Percentiles rank a stretch among this genome's conserved stretches.
Conservation (phyloP, 306 rosid species). For the Glycine latifolia region DNA sequence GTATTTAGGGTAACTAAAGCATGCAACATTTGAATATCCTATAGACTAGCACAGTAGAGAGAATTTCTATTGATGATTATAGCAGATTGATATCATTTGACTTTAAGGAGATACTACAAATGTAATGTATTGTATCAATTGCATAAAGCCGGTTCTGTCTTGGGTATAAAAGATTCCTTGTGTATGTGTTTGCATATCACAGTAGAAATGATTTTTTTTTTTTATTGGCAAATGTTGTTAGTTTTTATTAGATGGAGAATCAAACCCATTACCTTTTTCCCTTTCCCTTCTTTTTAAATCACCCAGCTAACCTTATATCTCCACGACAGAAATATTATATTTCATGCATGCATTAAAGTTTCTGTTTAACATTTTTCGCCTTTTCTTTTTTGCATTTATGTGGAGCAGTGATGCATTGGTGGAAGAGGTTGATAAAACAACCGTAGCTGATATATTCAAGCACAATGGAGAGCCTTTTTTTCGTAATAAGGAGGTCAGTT, state of each 20-base stretch:
- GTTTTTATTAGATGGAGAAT: too few relatives aligned
- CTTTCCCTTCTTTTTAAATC: too few relatives aligned
- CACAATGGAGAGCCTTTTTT: slow-evolving; percentile 75
- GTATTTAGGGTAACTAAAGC: neutral
- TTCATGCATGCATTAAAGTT: slow-evolving; percentile 17
- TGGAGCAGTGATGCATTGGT: slow-evolving; percentile 72
- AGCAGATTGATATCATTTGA: too few relatives aligned
- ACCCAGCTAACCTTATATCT: too few relatives aligned
- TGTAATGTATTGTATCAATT: too few relatives aligned
- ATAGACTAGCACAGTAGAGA: neutral
- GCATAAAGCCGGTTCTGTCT: too few relatives aligned
- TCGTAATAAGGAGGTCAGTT: slow-evolving; percentile 79
- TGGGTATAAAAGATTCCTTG: too few relatives aligned
- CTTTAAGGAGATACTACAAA: too few relatives aligned
- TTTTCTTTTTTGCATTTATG: slow-evolving; percentile 40
- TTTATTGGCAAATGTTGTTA: too few relatives aligned
- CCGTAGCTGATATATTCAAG: slow-evolving; percentile 84
- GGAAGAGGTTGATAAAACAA: slow-evolving; percentile 67
- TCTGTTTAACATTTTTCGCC: slow-evolving; percentile 37
- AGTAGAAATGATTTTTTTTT: too few relatives aligned
- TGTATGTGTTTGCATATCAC: too few relatives aligned
- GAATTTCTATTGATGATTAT: slow-evolving; percentile 7
- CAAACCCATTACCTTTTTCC: too few relatives aligned
- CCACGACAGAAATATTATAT: slow-evolving; percentile 5
- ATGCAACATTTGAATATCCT: neutral